These are phyloP conservation scores for Takashimella koratensis DNA, from an alignment of 1,284 basidiomycete genomes.

Conservation along the genomic window DNA sequence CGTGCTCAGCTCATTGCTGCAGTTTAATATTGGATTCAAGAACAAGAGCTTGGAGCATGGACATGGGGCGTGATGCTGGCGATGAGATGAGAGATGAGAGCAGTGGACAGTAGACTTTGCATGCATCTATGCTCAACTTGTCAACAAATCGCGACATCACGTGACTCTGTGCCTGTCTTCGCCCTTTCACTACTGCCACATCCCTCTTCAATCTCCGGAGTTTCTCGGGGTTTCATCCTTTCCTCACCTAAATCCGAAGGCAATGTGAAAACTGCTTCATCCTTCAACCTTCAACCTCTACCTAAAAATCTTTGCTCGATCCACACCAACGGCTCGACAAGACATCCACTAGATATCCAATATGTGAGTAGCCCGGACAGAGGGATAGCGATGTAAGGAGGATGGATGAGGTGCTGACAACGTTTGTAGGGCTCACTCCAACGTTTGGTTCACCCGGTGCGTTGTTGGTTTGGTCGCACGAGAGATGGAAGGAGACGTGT, in stretches of 20 bases:
- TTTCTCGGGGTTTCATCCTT: too few species aligned
- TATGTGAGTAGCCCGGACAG: slow-evolving; percentile 11
- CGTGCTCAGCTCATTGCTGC: slow-evolving; percentile 61
- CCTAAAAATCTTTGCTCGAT: neutral
- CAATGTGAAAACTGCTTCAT: too few species aligned
- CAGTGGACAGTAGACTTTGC: neutral
- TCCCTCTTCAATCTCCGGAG: neutral
- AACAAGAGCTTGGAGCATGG: slow-evolving; percentile 58
- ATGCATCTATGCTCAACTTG: neutral
- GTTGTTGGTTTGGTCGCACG: slow-evolving; percentile 15
- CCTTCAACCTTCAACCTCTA: too few species aligned
- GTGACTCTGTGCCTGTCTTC: too few species aligned
- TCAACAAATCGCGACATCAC: too few species aligned
- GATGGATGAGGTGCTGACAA: slow-evolving; percentile 5
- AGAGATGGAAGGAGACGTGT: neutral
- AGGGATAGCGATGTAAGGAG: neutral
- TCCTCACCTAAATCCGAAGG: too few species aligned
- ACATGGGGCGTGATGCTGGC: too few species aligned
- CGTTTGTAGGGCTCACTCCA: slow-evolving; percentile 48
- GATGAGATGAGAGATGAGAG: neutral
- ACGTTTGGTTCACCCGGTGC: slow-evolving; percentile 52
- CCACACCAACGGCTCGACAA: neutral
- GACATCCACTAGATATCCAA: slow-evolving; percentile 7
- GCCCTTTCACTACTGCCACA: too few species aligned
- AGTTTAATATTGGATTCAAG: slow-evolving; percentile 86